These are phyloP conservation scores for Triticum timopheevii DNA, from an alignment of 176 grass and related monocot species.

Conservation along the genomic window DNA sequence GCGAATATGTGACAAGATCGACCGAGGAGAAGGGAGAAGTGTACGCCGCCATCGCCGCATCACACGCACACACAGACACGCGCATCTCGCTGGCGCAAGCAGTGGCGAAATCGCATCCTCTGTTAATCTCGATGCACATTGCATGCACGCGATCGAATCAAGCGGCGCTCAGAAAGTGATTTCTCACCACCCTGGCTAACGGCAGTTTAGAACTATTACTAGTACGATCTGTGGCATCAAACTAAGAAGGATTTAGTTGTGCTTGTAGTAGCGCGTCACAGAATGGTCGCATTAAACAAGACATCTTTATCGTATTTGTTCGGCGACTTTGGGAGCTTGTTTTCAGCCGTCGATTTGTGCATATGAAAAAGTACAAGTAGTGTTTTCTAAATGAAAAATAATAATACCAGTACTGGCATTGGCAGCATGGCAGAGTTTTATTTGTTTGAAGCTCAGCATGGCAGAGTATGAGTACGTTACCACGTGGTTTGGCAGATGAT, in stretches of 20 bases:
- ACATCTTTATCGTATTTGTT: neutral
- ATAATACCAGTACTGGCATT: no score
- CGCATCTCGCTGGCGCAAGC: neutral
- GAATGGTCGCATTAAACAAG: neutral
- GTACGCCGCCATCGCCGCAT: neutral
- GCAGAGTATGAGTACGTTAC: neutral
- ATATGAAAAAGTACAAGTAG: neutral
- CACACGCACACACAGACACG: neutral
- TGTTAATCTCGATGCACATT: neutral
- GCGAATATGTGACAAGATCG: neutral
- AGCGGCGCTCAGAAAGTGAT: conserved; percentile 5
- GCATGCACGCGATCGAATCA: neutral
- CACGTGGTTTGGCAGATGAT: neutral
- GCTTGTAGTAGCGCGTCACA: neutral
- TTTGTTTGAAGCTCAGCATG: no score
- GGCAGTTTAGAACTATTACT: neutral
- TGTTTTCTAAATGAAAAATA: neutral
- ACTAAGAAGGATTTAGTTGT: neutral
- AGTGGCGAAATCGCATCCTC: neutral
- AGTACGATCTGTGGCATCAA: neutral
- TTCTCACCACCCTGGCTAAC: neutral
- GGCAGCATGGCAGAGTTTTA: no score
- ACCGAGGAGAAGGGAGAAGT: neutral
- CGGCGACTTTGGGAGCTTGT: neutral
- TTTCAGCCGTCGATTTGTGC: neutral